Base-by-base conservation (phyloP, 2,329 filamentous ascomycete species). In the Madurella mycetomatis region DNA sequence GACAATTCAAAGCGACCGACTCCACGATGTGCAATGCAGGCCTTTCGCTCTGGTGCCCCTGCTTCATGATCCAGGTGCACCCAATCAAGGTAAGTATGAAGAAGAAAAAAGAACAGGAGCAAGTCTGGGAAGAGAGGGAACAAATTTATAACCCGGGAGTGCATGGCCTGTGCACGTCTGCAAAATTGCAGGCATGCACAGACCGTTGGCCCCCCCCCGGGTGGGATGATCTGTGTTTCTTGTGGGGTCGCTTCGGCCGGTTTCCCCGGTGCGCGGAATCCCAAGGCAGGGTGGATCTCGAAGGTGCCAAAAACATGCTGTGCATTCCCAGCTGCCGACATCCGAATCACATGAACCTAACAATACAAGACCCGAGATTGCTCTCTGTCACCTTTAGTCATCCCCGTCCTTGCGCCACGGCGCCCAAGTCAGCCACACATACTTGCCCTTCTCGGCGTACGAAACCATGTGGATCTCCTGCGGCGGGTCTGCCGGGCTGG, bases 341-440 rank as follows among this genome's bases (percentile, higher is more conserved):
- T 25, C 25, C 7, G 7, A 3, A 25, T 7, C 7, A 25, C 25
- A 4, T 25, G 25, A 25, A 25, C 25, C 25, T 7, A 25, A 25
- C 25, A 7, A 25, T 3, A 25, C 25, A 7, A 25, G 25, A 25
- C 25, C 7, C 25, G 25, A 25, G 25, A 25, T 25, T 25, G 25
- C 25, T 4, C 25, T 25, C 25, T 7, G 7, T 25, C 25, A 7
- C 25, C 25, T 25, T 25, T 25, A 19, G 9, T 15, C 5, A 25
- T 3, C 9, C 9, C 19, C 17, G 7, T 9, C 42, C 34, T 31
- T 15, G 25, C 25, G 25, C 32, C 47, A 30, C 42, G 7, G 34
- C 46, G 37, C 45, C 57, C 57, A 60, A 11, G 55, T 54, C 39
- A 58, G 39, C 58, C 58, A 60, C 15, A 60, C 57, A 18, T 53